Base-by-base conservation (phyloP, 371 early-diverging fungal species). In the Mucor lusitanicus region DNA sequence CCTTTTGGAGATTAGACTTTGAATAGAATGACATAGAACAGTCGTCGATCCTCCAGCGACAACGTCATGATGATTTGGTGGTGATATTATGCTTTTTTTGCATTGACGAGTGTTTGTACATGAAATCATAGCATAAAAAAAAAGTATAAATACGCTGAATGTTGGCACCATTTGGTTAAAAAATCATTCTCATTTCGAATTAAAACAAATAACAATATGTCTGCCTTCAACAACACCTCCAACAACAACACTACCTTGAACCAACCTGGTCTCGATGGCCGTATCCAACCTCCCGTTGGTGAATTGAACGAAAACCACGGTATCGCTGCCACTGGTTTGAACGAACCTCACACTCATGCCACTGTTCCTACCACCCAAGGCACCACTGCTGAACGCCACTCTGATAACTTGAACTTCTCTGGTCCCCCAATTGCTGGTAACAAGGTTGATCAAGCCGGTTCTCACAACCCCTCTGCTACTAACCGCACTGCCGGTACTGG, bases 231-330 rank as follows among this genome's bases (percentile, higher is more conserved):
- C 19, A 27, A 55, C 27, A 50, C 17, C 44, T 19, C 44, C 44
- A 44, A 50, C 13, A 46, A 46, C 23, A 55, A 55, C 42, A 27
- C 19, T 8, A 21, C 59, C 39, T 27, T 30, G 8, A 44, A 66
- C 32, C 59, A 66, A 59, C 28, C 66, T 30, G 54, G 59, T 30
- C 53, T 48, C 17, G 39, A 46, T 39, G 44, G 33, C 32, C 59
- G 25, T 9, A 17, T n/a, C 35, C 37, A 58, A 17, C 60, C 59
- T 7, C 7, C 50, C 42, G 40, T 9, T 44, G 61, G 61, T 48
- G 42, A 68, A 61, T 61, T 72, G 58, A 67, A 68, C n/a, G 68
- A 72, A 68, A 67, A 72, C 58, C 72, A 72, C 13, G 72, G 72
- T 61, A 72, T 72, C 37, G 65, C 72, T 65, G 72, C 68, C n/a